Evolutionary conservation across 2,329 filamentous ascomycete species (phyloP), one percentile per base, ranked within the genome.

Genomic region (Aspergillus calidoustus): DNA sequence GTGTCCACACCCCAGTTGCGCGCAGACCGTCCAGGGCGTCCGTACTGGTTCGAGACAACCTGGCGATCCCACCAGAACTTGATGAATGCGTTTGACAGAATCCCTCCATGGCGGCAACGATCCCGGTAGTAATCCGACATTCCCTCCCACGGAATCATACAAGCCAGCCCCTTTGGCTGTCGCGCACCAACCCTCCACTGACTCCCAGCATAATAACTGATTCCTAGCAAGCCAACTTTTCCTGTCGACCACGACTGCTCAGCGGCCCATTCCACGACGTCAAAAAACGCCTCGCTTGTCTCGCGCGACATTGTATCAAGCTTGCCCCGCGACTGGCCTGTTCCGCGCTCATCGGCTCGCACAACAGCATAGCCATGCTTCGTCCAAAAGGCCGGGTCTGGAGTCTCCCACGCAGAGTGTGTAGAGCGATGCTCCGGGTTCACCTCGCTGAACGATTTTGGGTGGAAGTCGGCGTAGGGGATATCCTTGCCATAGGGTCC

Each of bases 401-500:
- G 85, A 0, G 84, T 87, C 70, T 87, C 85, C 85, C 85, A 87
- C 3, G 83, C 81, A 0, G 84, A 85, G 68, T 87, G 83, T 8
- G 74, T 71, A 0, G 83, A 85, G 28, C 79, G 79, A 66, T 87
- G 85, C 62, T 82, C 78, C 0, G 82, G 79, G 59, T 85, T 85
- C 4, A 87, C 81, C 62, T 87, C 81, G 47, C 69, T 66, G 76
- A 74, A 87, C 1, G 83, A 86, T 59, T 82, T 78, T 2, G 77
- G 67, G 59, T 83, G 79, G 70, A 87, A 87, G 63, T 66, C 68
- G 60, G 80, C 77, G 71, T 91, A 91, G 22, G 81, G 84, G 41
- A 91, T 89, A 67, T 91, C 89, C 67, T 92, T 91, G 50, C 89
- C 89, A 65, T 91, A 91, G 0, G 89, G 89, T 0, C 89, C 89